A percentile compares a stretch with the other conserved stretches of the same genome.
These are phyloP conservation scores for Acanthamoeba sp. DNA, from an alignment of 208 protist species.

Conservation along the genomic window DNA sequence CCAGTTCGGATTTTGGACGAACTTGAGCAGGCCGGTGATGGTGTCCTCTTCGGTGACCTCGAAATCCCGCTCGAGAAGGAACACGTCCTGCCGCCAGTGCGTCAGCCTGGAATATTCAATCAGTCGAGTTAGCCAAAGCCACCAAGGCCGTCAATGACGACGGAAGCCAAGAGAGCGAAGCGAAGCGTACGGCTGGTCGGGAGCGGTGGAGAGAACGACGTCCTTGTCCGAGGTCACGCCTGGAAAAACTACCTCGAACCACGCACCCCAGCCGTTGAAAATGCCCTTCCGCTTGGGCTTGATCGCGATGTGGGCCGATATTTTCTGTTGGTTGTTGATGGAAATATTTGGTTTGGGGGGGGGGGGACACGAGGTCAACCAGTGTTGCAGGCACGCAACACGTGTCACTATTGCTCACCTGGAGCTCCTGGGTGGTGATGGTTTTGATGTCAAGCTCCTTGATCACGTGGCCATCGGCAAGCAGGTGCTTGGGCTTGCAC, in stretches of 20 bases:
- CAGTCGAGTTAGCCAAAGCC: no score
- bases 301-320: neutral
- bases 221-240: constrained; percentile 15
- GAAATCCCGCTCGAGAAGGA: constrained; percentile 37
- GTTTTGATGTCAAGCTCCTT: constrained; percentile 55
- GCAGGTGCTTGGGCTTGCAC: constrained; percentile 19
- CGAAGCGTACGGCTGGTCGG: neutral
- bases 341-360: no score
- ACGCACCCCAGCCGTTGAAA: constrained; percentile 29
- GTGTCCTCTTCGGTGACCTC: constrained; percentile 22
- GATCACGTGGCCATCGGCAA: constrained; percentile 33
- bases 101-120: constrained; percentile 14
- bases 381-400: no score
- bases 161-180: no score
- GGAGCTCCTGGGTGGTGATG: neutral
- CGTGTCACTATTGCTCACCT: neutral
- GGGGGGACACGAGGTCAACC: no score
- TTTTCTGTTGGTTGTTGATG: no score
- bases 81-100: constrained; percentile 56
- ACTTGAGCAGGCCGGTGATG: constrained; percentile 29
- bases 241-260: constrained; percentile 62
- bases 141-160: no score
- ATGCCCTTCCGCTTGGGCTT: constrained; percentile 23
- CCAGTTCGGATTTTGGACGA: constrained; percentile 58
- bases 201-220: constrained; percentile 39